Conservation (phyloP, 805 yeast genomes). For the Geotrichum ghanense region DNA sequence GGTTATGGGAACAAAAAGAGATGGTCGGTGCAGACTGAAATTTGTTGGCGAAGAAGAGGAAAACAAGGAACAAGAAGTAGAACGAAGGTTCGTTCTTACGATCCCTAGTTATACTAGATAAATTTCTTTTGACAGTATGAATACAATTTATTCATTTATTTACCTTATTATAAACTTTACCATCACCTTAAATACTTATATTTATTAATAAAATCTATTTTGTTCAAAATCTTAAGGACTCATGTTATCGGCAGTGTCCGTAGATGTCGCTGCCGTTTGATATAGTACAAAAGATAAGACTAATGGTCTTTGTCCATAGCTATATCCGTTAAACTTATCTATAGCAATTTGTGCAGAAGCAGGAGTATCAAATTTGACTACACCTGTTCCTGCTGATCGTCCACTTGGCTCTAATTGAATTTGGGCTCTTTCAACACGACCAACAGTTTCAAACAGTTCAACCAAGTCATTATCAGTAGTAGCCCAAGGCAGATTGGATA, state of each 20-base stretch:
- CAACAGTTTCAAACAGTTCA: conserved; percentile 79
- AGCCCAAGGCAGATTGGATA: conserved; percentile 75
- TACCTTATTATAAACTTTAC: background rate
- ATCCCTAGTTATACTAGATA: conserved; percentile 10
- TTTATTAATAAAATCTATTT: background rate
- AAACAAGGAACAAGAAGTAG: conserved; percentile 89
- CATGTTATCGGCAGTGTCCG: too few species aligned
- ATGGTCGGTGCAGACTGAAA: conserved; percentile 63
- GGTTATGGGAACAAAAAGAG: conserved; percentile 66
- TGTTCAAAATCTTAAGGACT: too few species aligned
- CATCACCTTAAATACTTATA: background rate
- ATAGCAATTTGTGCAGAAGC: conserved; percentile 69
- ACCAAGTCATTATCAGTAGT: conserved; percentile 77
- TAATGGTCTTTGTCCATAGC: conserved; percentile 73
- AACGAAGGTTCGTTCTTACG: conserved; percentile 60
- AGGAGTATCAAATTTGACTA: conserved; percentile 57
- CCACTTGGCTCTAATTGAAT: conserved; percentile 52
- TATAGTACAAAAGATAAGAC: conserved; percentile 54
- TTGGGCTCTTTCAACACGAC: conserved; percentile 66
- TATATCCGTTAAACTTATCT: conserved; percentile 62
- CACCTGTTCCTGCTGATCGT: conserved; percentile 74
- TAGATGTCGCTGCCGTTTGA: too few species aligned
- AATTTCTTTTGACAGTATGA: background rate
- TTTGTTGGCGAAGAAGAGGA: conserved; percentile 98
- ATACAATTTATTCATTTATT: background rate